phyloP scores from a whole-genome alignment of 495 filamentous ascomycete species.

The Coniosporium apollinis region DNA sequence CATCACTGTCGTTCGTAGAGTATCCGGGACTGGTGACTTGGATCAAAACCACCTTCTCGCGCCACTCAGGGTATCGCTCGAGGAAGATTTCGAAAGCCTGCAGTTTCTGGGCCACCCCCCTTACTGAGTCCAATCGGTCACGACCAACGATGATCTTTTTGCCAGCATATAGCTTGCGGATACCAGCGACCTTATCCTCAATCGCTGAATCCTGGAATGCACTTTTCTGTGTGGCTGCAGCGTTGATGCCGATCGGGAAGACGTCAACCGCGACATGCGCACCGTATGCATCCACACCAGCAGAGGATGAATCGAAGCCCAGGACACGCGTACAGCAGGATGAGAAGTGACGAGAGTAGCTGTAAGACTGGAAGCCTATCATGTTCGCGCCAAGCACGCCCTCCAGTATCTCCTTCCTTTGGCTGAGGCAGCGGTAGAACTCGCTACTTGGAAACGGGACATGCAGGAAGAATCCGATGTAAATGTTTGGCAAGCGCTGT shows the following conservation, averaged over 20 bases:
- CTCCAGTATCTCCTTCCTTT: constrained; percentile 72
- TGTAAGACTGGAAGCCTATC: constrained; percentile 84
- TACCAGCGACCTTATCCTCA: constrained; percentile 43
- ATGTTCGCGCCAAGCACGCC: constrained; percentile 80
- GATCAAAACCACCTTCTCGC: constrained; percentile 80
- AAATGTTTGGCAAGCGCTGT: constrained; percentile 64
- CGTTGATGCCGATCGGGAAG: constrained; percentile 83
- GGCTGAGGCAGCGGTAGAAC: constrained; percentile 70
- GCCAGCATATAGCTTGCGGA: constrained; percentile 57
- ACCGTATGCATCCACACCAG: constrained; percentile 76
- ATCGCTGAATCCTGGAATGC: constrained; percentile 53
- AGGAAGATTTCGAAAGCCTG: constrained; percentile 85
- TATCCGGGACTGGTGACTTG: constrained; percentile 82
- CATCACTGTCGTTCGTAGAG: constrained; percentile 55
- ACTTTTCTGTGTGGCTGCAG: constrained; percentile 45
- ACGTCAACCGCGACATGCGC: constrained; percentile 75
- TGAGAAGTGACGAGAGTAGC: constrained; percentile 79
- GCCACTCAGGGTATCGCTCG: constrained; percentile 72
- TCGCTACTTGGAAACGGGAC: constrained; percentile 89
- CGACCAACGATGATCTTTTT: constrained; percentile 91
- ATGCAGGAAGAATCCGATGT: constrained; percentile 83
- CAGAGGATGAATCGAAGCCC: constrained; percentile 61
- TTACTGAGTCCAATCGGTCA: constrained; percentile 75
- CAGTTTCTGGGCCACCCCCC: constrained; percentile 82
- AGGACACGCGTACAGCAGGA: constrained; percentile 82